A percentile compares a stretch with the other conserved stretches of the same genome.
These are phyloP conservation scores for Sicyos edulis DNA, from an alignment of 306 rosid species.

Conservation along the genomic window DNA sequence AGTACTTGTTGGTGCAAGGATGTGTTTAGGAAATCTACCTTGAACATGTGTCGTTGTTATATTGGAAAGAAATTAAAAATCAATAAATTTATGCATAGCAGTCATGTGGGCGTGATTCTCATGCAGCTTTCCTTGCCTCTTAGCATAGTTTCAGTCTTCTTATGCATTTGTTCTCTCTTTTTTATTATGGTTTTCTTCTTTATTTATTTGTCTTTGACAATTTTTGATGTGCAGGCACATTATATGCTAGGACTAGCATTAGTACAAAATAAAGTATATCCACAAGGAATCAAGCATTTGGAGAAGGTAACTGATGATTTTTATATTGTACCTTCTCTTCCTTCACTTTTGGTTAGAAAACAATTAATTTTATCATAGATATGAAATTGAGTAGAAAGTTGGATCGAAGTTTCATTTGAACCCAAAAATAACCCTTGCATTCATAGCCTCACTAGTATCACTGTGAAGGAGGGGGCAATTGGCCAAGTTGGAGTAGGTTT, in stretches of 20 bases:
- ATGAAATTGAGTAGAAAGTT: background rate
- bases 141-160: background rate
- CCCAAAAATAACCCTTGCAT: background rate
- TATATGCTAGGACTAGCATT: slow-evolving; percentile 88
- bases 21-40: too few species aligned
- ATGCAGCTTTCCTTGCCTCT: background rate
- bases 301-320: slow-evolving; percentile 56
- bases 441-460: background rate
- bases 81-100: background rate
- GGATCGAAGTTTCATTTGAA: background rate
- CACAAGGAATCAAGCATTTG: slow-evolving; percentile 62
- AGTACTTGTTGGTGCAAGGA: too few species aligned
- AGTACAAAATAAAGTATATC: slow-evolving; percentile 46
- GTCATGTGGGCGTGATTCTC: background rate
- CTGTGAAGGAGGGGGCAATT: background rate
- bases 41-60: background rate
- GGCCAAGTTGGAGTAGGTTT: background rate
- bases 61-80: background rate
- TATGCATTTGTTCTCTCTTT: slow-evolving; percentile 7
- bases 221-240: slow-evolving; percentile 59
- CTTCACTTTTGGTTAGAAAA: background rate
- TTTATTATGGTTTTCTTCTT: background rate
- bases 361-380: background rate
- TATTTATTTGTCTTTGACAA: background rate
- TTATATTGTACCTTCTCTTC: background rate